Evolutionary conservation across 805 yeast species (phyloP), one percentile per base, ranked within the genome.

Genomic region (Danielia reshetovae): DNA sequence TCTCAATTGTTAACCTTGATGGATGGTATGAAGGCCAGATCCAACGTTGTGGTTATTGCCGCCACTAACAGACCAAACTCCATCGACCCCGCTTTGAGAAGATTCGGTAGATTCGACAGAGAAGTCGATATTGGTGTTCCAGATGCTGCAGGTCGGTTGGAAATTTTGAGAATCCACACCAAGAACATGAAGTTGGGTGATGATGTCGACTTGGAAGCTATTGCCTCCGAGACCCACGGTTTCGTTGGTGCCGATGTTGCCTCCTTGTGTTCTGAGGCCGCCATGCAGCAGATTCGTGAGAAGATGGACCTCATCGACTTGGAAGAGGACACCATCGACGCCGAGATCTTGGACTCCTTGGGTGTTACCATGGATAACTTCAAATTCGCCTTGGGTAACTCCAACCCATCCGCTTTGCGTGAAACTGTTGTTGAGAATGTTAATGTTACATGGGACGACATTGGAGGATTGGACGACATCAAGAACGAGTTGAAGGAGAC

Each of bases 21-120:
- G 99, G 99, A 93, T 60, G 99, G 98, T 74, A 93, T 93, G 98
- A 90, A 90, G 69, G 96, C 97, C n/a, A 82, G 98, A 67, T 84
- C 97, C 26, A 93, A 93, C 59, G 84, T 87, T 51, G 98, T 93
- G 43, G 99, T 93, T 38, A 93, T 93, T 68, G 99, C 98, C 36
- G 99, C 99, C 24, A 93, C 93, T 34, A 83, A 83, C 67, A 74
- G 93, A 62, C 93, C 93, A 46, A 84, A 83, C 67, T 79, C 88
- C 13, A 83, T 83, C 54, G 93, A 83, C 55, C 89, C 93, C 30
- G 93, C 93, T 15, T 70, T 83, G 49, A 79, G 93, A 66, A 78
- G 93, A 61, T 82, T 83, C 51, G 93, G 93, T 49, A 77, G 93
- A 59, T 83, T 84, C 56, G 93, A 84, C 60, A 74, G 93, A 61